Base-by-base conservation (phyloP, 257 asterid genomes). In the Datura wrightii region DNA sequence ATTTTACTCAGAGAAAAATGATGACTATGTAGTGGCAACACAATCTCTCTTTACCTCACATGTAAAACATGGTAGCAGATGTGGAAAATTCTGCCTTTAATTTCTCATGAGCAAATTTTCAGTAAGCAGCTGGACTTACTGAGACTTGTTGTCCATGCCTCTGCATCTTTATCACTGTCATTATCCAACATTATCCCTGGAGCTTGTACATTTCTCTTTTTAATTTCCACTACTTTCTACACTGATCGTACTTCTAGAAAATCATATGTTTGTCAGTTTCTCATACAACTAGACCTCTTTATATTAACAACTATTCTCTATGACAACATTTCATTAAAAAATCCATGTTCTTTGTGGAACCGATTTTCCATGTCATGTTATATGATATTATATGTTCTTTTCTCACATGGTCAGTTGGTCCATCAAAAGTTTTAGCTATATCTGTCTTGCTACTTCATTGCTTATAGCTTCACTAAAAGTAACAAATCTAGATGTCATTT, bases 101-200 rank as follows among this genome's bases (percentile, higher is more conserved):
- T 54, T 74, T 74, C 81, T 74, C 81, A 46, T 24, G 60, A 48
- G 44, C 60, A 74, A 74, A 19, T 74, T 74, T 46, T 24, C 19
- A 3, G 44, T 50, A 48, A 76, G 81, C 46, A 31, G 24, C 14
- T 74, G 60, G 14, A 60, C 81, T 50, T 13, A 24, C 62, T 31
- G 24, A 50, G 2, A 76, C 60, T 50, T 50, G n/a, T 31, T 52
- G 63, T 78, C 5, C 14, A 78, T 78, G 63, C 48, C 63, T 48
- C 5, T 50, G 13, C 24, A 7, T 76, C 4, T 48, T 24, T 31
- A 76, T 13, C n/a, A 24, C 44, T 31, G 44, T 50, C 60, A 34
- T 50, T 76, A 5, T 76, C 58, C 19, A 46, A 19, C 36, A 42
- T 14, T 50, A 50, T 76, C 62, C 62, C 24, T 76, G 62, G 62